Conservation (phyloP, 495 filamentous ascomycete species). For the Annulohypoxylon maeteangense region DNA sequence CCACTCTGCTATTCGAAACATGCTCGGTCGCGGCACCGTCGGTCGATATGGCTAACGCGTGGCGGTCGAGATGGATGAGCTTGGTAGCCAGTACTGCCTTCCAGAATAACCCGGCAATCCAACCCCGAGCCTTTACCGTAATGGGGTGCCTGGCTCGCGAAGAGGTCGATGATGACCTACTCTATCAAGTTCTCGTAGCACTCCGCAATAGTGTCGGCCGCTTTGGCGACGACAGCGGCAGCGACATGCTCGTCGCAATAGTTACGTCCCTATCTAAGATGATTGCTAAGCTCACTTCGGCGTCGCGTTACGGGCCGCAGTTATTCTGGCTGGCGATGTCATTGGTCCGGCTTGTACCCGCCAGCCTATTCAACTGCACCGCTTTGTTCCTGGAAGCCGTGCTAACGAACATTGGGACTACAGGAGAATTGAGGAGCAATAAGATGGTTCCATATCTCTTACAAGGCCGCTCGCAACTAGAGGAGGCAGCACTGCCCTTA, state of each 20-base stretch:
- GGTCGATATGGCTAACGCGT: slow-evolving; percentile 70
- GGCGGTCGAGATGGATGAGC: slow-evolving; percentile 78
- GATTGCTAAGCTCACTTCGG: slow-evolving; percentile 71
- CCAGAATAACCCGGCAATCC: slow-evolving; percentile 75
- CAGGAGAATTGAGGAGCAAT: slow-evolving; percentile 65
- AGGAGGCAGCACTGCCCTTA: slow-evolving; percentile 66
- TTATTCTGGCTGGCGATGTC: slow-evolving; percentile 75
- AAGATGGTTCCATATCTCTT: slow-evolving; percentile 66
- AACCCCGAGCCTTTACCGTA: slow-evolving; percentile 72
- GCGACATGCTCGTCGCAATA: slow-evolving; percentile 74
- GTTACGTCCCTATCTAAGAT: slow-evolving; percentile 72
- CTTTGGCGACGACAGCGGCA: slow-evolving; percentile 67
- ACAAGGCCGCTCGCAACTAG: slow-evolving; percentile 64
- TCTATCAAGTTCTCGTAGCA: slow-evolving; percentile 75
- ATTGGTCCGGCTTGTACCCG: slow-evolving; percentile 68
- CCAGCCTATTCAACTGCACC: slow-evolving; percentile 69
- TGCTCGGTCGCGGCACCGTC: slow-evolving; percentile 69
- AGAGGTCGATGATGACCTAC: slow-evolving; percentile 73
- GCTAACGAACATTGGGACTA: slow-evolving; percentile 66
- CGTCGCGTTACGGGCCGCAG: slow-evolving; percentile 72
- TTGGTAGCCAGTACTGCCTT: slow-evolving; percentile 75
- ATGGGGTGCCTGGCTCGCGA: slow-evolving; percentile 75
- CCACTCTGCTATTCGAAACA: slow-evolving; percentile 68
- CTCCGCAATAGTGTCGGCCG: slow-evolving; percentile 67
- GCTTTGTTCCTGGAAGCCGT: slow-evolving; percentile 71